These are phyloP conservation scores for Mucor plumbeus DNA, from an alignment of 371 early-diverging fungal species.

Conservation along the genomic window DNA sequence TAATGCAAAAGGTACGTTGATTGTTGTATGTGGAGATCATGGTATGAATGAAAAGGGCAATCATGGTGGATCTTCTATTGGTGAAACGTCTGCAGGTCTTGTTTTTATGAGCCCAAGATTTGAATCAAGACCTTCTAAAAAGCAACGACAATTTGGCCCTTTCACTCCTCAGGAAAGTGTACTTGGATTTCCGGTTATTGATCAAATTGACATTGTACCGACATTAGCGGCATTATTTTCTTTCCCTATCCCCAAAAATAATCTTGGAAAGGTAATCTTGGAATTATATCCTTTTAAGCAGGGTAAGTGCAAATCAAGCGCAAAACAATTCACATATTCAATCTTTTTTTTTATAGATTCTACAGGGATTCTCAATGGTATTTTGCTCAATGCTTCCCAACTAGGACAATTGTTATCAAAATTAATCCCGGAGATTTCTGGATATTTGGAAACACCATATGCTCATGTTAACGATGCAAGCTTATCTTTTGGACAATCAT, in stretches of 20 bases:
- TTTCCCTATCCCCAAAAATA: slow-evolving; percentile 92
- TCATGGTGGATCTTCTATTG: slow-evolving; percentile 70
- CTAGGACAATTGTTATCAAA: slow-evolving; percentile 41
- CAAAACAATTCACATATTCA: no score
- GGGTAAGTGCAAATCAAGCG: slow-evolving; percentile 18
- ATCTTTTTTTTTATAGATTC: not conserved
- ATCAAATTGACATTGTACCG: slow-evolving; percentile 90
- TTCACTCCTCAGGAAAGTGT: not conserved
- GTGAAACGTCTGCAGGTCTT: slow-evolving; percentile 64
- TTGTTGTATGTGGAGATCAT: slow-evolving; percentile 98
- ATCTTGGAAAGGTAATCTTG: slow-evolving; percentile 80
- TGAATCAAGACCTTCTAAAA: slow-evolving; percentile 38
- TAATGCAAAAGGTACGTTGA: slow-evolving; percentile 72
- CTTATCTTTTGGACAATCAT: slow-evolving; percentile 8
- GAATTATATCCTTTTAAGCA: slow-evolving; percentile 57
- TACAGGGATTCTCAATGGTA: slow-evolving; percentile 21
- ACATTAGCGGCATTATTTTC: slow-evolving; percentile 85
- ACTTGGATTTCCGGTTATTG: slow-evolving; percentile 50
- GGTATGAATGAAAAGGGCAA: slow-evolving; percentile 94
- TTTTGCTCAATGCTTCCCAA: slow-evolving; percentile 70
- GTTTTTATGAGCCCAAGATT: slow-evolving; percentile 57
- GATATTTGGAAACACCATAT: slow-evolving; percentile 18
- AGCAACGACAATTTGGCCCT: not conserved
- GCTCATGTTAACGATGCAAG: not conserved
- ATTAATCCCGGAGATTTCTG: slow-evolving; percentile 17